Evolutionary conservation across 2,329 filamentous ascomycete genomes (phyloP).

Genomic region (Penicillium brasilianum): DNA sequence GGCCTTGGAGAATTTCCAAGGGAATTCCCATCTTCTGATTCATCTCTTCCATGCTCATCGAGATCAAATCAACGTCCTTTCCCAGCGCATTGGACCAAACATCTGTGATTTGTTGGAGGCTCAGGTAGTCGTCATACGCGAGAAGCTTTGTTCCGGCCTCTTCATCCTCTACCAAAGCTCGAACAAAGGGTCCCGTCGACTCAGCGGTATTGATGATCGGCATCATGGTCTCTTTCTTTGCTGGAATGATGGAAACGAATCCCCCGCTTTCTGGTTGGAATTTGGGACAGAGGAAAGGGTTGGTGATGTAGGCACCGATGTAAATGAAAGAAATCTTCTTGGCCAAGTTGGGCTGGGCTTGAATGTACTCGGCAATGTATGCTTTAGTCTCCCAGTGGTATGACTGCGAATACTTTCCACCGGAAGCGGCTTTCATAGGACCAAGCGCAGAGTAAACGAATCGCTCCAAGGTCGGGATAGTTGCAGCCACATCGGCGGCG

Average conservation of each 20-base stretch:
- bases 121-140: constrained; percentile 52
- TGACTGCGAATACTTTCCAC: constrained; percentile 52
- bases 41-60: constrained; percentile 1
- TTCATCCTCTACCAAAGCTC: constrained; percentile 49
- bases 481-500: constrained; percentile 59
- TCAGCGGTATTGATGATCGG: neutral
- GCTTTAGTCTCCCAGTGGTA: constrained; percentile 60
- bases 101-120: constrained; percentile 1
- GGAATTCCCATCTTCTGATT: neutral
- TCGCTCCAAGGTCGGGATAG: constrained; percentile 50
- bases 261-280: neutral
- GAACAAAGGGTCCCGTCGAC: constrained; percentile 54
- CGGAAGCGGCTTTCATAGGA: constrained; percentile 54
- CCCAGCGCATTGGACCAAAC: neutral
- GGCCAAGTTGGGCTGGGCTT: constrained; percentile 1
- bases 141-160: constrained; percentile 49
- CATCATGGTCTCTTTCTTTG: constrained; percentile 1
- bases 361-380: constrained; percentile 54
- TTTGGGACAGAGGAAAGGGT: neutral
- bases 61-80: neutral
- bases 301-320: neutral
- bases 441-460: constrained; percentile 42
- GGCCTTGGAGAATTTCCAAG: constrained; percentile 26
- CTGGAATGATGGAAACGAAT: neutral
- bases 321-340: neutral